phyloP scores from a whole-genome alignment of 23 red algal species.

The Gracilaria gracilis region DNA sequence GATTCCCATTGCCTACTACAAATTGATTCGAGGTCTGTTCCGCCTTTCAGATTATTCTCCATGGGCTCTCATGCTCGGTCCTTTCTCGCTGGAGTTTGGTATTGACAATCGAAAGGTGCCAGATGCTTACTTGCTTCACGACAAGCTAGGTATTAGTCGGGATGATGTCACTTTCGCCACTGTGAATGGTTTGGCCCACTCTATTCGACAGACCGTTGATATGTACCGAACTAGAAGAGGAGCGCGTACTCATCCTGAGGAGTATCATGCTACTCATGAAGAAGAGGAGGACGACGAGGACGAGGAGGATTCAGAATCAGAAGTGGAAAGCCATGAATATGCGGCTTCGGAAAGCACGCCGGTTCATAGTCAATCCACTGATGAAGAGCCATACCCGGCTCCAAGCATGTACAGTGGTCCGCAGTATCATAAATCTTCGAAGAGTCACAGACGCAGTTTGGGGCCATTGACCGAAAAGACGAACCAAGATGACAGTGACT shows the following conservation, averaged over 20 bases:
- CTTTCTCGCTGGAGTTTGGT: constrained; percentile 58
- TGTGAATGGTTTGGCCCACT: constrained; percentile 31
- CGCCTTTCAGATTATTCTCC: constrained; percentile 35
- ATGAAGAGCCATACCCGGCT: constrained; percentile 61
- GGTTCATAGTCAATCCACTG: constrained; percentile 62
- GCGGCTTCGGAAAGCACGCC: constrained; percentile 37
- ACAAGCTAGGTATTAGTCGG: constrained; percentile 39
- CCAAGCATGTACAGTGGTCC: constrained; percentile 56
- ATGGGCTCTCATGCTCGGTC: constrained; percentile 60
- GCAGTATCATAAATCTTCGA: constrained; percentile 30
- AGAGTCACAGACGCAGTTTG: constrained; percentile 32
- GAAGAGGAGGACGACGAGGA: constrained; percentile 8
- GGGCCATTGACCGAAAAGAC: constrained; percentile 44
- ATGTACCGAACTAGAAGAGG: constrained; percentile 38
- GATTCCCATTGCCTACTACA: constrained; percentile 68
- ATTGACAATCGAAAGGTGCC: constrained; percentile 54
- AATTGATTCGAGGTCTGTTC: constrained; percentile 9
- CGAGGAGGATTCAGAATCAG: constrained; percentile 1
- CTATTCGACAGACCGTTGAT: constrained; percentile 42
- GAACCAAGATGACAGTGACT: constrained; percentile 37
- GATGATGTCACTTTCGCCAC: constrained; percentile 61
- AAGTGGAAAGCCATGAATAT: constrained; percentile 39
- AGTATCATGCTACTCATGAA: constrained; percentile 5
- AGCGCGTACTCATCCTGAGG: neutral
- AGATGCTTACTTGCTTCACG: constrained; percentile 56